Evolutionary conservation across 805 yeast species (phyloP), one percentile per base, ranked within the genome.

Genomic region (Debaryomyces castellii): DNA sequence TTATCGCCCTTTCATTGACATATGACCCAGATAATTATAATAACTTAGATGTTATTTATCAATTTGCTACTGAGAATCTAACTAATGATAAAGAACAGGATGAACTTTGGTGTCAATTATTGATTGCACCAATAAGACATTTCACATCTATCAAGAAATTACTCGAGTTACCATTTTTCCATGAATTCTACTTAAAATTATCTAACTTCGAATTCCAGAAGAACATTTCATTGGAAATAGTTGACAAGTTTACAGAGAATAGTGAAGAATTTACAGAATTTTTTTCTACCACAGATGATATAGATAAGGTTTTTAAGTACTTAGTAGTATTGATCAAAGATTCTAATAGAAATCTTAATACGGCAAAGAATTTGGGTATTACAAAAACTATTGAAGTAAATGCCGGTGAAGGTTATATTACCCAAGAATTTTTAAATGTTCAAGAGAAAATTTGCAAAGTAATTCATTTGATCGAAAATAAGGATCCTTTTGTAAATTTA

Each of bases 391-490:
- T 69, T 34, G 59, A 57, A 42, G 46, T 67, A 5, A 60, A 60
- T 24, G 58, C 55, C 39, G 68, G 62, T 6, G 66, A 63, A 25
- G 60, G 51, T 18, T 46, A 52, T 23, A 48, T 70, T 3, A 58
- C 69, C 3, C 63, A 59, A 28, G 81, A 74, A 5, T 71, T 71
- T 48, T 57, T 73, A 21, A 53, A 56, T 8, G 74, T 74, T 39
- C 86, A 82, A 54, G 87, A 86, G 54, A 74, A 77, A 45, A 62
- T 92, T 3, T 83, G 92, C 17, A 85, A 86, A 55, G 62, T 89
- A 10, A 69, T 89, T 2, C 94, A 86, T 57, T 69, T 87, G 48
- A 60, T 90, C 3, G 73, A 76, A 45, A 72, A 74, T 48, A 69
- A 68, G 35, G 47, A 48, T 20, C 44, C 52, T 0, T 59, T 60